Evolutionary conservation across 306 rosid genomes (phyloP).

Genomic region (Cyamopsis tetragonoloba): DNA sequence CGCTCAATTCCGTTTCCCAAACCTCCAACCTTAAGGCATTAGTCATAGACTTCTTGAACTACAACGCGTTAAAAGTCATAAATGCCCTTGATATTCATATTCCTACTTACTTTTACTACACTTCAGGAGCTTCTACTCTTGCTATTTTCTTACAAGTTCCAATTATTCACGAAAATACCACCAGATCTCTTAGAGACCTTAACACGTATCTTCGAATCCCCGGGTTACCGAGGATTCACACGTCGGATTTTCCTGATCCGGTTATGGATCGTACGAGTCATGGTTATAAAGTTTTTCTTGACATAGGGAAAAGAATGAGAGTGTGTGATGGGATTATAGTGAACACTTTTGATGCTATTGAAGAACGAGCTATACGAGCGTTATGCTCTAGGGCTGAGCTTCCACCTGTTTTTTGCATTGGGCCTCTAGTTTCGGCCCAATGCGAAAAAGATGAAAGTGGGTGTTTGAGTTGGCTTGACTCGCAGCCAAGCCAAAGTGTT

Average conservation of each 20-base stretch:
- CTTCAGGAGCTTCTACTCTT: constrained; percentile 17
- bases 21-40: constrained; percentile 19
- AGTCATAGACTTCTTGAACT: constrained; percentile 41
- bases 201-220: constrained; percentile 22
- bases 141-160: constrained; percentile 4
- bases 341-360: neutral
- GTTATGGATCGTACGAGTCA: neutral
- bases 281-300: neutral
- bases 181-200: constrained; percentile 27
- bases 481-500: constrained; percentile 39
- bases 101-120: constrained; percentile 37
- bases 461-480: constrained; percentile 44
- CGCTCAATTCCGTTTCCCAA: neutral
- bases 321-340: neutral
- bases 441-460: neutral
- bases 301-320: neutral
- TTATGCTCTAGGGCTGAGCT: neutral
- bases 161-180: constrained; percentile 19
- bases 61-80: neutral
- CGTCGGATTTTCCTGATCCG: neutral
- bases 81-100: constrained; percentile 19
- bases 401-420: constrained; percentile 9
- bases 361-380: neutral
- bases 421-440: neutral
- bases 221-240: constrained; percentile 18